These are phyloP conservation scores for Bryoglossum gracile DNA, from an alignment of 495 filamentous ascomycete genomes.

Conservation along the genomic window DNA sequence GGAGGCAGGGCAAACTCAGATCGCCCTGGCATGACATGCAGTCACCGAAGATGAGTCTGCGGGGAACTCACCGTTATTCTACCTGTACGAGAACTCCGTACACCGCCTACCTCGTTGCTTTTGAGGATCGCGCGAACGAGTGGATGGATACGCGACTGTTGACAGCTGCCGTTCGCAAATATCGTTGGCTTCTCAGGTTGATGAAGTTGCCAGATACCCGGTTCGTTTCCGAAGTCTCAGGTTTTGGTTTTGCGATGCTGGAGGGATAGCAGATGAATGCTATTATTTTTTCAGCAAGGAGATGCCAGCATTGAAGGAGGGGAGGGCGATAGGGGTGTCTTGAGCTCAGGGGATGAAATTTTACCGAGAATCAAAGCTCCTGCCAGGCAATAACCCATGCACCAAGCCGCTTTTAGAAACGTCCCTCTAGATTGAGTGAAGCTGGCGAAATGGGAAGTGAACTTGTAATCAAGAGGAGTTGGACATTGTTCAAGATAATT, in stretches of 20 bases:
- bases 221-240: neutral
- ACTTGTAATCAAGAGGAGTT: no score
- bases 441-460: no score
- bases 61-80: no score
- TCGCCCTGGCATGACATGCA: no score
- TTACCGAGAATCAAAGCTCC: neutral
- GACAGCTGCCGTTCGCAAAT: neutral
- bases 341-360: neutral
- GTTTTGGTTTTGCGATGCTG: neutral
- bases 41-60: no score
- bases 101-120: neutral
- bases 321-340: neutral
- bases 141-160: conserved; percentile 10
- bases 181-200: neutral
- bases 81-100: no score
- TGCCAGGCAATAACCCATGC: neutral
- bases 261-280: conserved; percentile 4
- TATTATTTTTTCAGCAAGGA: neutral
- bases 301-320: neutral
- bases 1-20: no score
- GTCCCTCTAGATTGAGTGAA: no score
- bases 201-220: neutral
- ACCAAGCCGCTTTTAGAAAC: neutral
- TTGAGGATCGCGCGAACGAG: conserved; percentile 2
- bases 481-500: no score